Conservation (phyloP, 2,329 filamentous ascomycete genomes). For the Conoideocrella luteorostrata region DNA sequence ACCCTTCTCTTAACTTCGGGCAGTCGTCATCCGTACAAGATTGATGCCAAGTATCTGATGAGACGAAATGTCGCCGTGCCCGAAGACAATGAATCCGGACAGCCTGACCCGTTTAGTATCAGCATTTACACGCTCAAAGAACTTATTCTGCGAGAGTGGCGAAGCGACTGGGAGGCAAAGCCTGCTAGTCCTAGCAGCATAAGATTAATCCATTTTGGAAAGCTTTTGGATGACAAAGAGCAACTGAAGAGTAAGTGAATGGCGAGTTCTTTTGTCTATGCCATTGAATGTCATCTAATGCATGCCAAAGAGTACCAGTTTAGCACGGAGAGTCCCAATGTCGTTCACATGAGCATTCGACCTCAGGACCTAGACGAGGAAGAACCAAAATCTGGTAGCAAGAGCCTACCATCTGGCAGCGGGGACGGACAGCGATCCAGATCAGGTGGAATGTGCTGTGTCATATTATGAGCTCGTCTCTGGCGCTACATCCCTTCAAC, state of each 20-base stretch:
- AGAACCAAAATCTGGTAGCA: conserved; percentile 63
- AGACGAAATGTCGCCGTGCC: conserved; percentile 75
- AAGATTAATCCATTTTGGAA: conserved; percentile 85
- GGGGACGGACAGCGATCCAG: conserved; percentile 35
- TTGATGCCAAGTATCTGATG: conserved; percentile 78
- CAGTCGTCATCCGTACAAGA: conserved; percentile 80
- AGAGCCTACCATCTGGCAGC: conserved; percentile 33
- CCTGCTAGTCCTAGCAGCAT: conserved; percentile 85
- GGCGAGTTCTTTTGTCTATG: conserved; percentile 4
- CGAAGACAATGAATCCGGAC: conserved; percentile 51
- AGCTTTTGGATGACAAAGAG: conserved; percentile 83
- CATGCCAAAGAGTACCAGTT: conserved; percentile 65
- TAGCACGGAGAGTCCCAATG: conserved; percentile 66
- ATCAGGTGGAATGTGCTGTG: conserved; percentile 38
- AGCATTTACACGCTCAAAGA: conserved; percentile 93
- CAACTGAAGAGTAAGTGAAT: conserved; percentile 67
- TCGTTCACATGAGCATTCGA: conserved; percentile 91
- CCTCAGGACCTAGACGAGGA: conserved; percentile 82
- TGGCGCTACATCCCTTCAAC: not conserved
- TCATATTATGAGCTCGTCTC: conserved; percentile 38
- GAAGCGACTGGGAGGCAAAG: conserved; percentile 82
- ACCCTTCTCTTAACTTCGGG: conserved; percentile 78
- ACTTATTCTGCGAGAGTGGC: conserved; percentile 88
- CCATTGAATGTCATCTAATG: conserved; percentile 4
- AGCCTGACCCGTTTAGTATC: conserved; percentile 76